These are phyloP conservation scores for Chaetomium sp. DNA, from an alignment of 2,329 filamentous ascomycete genomes.

Conservation along the genomic window DNA sequence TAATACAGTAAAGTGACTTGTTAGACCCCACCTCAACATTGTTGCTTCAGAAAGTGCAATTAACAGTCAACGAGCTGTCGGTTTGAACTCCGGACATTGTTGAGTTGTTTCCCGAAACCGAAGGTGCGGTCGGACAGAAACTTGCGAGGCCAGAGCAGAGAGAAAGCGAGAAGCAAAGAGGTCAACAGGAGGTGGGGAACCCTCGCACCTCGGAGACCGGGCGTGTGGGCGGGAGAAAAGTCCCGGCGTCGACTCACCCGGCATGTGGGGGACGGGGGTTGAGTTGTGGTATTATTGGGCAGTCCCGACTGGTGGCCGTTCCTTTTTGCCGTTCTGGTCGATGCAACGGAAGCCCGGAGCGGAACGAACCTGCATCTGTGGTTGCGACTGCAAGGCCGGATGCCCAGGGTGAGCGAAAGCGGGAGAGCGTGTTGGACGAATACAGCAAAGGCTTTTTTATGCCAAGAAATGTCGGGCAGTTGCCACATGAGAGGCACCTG, in stretches of 20 bases:
- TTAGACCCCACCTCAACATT: too few relatives aligned
- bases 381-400: constrained; percentile 1
- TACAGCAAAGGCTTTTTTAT: too few relatives aligned
- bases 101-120: neutral
- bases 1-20: too few relatives aligned
- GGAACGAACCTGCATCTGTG: constrained; percentile 11
- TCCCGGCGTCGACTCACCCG: constrained; percentile 4
- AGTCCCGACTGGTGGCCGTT: neutral
- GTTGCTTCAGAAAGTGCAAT: too few relatives aligned
- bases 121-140: too few relatives aligned
- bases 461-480: too few relatives aligned
- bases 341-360: constrained; percentile 9
- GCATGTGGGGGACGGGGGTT: constrained; percentile 3
- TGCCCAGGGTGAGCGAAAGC: neutral
- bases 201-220: neutral
- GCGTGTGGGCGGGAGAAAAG: neutral
- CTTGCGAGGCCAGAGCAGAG: too few relatives aligned
- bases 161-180: too few relatives aligned
- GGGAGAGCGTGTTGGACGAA: too few relatives aligned
- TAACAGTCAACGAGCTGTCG: too few relatives aligned
- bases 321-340: neutral
- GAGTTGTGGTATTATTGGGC: constrained; percentile 3
- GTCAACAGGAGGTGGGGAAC: neutral
- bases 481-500: too few relatives aligned
- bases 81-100: neutral